Conservation (phyloP, 2,329 filamentous ascomycete species). For the Arthrinium phaeospermum region DNA sequence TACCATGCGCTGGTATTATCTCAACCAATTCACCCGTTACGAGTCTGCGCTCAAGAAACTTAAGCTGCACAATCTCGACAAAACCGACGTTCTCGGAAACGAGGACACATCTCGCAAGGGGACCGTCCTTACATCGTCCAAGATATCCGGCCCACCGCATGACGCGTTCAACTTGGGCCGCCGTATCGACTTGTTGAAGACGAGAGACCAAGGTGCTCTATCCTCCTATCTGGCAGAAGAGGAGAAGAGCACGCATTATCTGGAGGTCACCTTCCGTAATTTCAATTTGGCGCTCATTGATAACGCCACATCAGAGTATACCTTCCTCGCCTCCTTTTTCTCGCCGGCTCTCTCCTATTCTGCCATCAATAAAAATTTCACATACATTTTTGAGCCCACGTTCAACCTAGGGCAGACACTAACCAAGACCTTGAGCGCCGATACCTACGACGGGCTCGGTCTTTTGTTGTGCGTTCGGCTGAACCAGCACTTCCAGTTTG, state of each 20-base stretch:
- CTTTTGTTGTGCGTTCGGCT: conserved; percentile 89
- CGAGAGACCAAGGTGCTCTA: conserved; percentile 74
- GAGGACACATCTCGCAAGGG: conserved; percentile 74
- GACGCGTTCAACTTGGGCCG: conserved; percentile 91
- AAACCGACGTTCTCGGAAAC: conserved; percentile 80
- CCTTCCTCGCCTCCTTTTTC: conserved; percentile 91
- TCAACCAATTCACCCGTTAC: conserved; percentile 89
- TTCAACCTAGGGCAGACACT: conserved; percentile 82
- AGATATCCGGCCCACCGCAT: conserved; percentile 65
- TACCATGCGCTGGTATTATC: conserved; percentile 98
- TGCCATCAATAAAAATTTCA: conserved; percentile 81
- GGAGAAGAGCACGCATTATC: conserved; percentile 81
- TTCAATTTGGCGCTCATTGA: conserved; percentile 95
- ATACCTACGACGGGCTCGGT: conserved; percentile 83
- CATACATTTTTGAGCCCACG: conserved; percentile 87
- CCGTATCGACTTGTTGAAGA: conserved; percentile 80
- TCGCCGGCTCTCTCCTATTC: conserved; percentile 76
- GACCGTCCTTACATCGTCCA: conserved; percentile 59
- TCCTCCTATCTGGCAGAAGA: conserved; percentile 92
- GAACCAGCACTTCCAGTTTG: conserved; percentile 93
- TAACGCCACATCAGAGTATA: conserved; percentile 93
- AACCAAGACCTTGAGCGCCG: conserved; percentile 76
- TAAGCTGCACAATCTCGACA: conserved; percentile 82
- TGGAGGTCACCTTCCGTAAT: conserved; percentile 90
- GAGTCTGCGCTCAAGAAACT: conserved; percentile 83